These are phyloP conservation scores for Vanrija sp. DNA, from an alignment of 1,284 basidiomycete genomes.

Conservation along the genomic window DNA sequence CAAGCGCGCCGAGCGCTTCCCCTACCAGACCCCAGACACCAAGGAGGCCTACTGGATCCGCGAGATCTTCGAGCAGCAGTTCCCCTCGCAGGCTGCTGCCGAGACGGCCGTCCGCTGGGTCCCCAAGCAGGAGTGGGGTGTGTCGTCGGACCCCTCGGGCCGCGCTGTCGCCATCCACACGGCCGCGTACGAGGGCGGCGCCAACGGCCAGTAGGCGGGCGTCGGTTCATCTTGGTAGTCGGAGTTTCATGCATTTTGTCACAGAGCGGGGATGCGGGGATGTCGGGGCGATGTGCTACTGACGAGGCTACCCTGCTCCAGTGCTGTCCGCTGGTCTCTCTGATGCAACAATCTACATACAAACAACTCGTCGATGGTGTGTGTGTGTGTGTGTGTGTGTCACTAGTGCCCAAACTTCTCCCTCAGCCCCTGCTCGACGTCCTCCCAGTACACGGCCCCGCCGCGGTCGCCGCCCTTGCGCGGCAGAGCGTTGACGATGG, in stretches of 20 bases:
- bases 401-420: background rate
- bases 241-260: too few species aligned
- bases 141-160: conserved; percentile 89
- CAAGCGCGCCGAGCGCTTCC: conserved; percentile 71
- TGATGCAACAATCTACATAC: too few species aligned
- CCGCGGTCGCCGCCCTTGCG: background rate
- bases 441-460: background rate
- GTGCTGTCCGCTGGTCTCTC: background rate
- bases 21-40: conserved; percentile 82
- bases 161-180: conserved; percentile 94
- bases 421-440: background rate
- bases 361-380: too few species aligned
- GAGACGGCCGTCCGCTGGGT: conserved; percentile 82
- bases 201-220: background rate
- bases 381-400: too few species aligned
- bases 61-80: conserved; percentile 85
- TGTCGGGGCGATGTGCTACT: too few species aligned
- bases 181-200: conserved; percentile 63
- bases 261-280: background rate
- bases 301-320: background rate
- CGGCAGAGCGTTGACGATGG: background rate
- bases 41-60: conserved; percentile 97
- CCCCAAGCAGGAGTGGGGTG: conserved; percentile 94
- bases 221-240: background rate
- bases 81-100: conserved; percentile 81